Percentiles rank a stretch among this genome's conserved stretches.
Conservation (phyloP, 2,329 filamentous ascomycete species). For the Esteya vermicola region DNA sequence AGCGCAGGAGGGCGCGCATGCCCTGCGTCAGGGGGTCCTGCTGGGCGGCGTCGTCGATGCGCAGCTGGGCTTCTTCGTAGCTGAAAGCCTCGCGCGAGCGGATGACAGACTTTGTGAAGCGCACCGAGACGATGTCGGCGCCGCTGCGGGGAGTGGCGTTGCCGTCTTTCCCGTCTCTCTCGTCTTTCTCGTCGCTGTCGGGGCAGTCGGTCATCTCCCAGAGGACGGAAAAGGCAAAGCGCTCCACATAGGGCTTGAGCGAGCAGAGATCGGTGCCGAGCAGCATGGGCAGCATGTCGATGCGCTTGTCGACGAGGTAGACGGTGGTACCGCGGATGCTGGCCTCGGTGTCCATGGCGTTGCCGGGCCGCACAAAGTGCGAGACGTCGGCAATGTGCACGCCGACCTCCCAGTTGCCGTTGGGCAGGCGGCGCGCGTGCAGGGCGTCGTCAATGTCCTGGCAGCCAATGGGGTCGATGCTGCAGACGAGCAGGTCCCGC, state of each 20-base stretch:
- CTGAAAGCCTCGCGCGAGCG: slow-evolving; percentile 92
- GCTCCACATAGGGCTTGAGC: slow-evolving; percentile 93
- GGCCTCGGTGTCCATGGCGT: slow-evolving; percentile 92
- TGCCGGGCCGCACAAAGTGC: slow-evolving; percentile 93
- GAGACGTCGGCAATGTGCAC: slow-evolving; percentile 99
- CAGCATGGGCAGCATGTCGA: slow-evolving; percentile 96
- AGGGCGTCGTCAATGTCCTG: slow-evolving; percentile 98
- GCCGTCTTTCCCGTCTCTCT: too few relatives aligned
- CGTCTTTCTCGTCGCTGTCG: too few relatives aligned
- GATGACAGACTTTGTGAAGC: slow-evolving; percentile 96
- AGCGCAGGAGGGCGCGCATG: slow-evolving; percentile 72
- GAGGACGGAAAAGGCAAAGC: slow-evolving; percentile 69
- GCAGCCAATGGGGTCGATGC: slow-evolving; percentile 90
- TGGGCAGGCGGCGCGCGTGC: slow-evolving; percentile 70
- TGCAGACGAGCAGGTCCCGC: slow-evolving; percentile 78
- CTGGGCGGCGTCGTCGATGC: slow-evolving; percentile 80
- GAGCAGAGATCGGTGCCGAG: slow-evolving; percentile 94
- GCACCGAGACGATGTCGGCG: slow-evolving; percentile 70
- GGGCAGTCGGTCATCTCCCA: slow-evolving; percentile 75
- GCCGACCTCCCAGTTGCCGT: slow-evolving; percentile 90
- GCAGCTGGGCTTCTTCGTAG: slow-evolving; percentile 89
- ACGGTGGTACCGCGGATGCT: slow-evolving; percentile 91
- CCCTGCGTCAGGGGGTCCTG: slow-evolving; percentile 80
- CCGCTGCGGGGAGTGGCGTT: too few relatives aligned
- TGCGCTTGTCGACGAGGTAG: slow-evolving; percentile 96